Evolutionary conservation across 2,329 filamentous ascomycete species (phyloP), one percentile per base, ranked within the genome.

Genomic region (Zymoseptoria passerinii): DNA sequence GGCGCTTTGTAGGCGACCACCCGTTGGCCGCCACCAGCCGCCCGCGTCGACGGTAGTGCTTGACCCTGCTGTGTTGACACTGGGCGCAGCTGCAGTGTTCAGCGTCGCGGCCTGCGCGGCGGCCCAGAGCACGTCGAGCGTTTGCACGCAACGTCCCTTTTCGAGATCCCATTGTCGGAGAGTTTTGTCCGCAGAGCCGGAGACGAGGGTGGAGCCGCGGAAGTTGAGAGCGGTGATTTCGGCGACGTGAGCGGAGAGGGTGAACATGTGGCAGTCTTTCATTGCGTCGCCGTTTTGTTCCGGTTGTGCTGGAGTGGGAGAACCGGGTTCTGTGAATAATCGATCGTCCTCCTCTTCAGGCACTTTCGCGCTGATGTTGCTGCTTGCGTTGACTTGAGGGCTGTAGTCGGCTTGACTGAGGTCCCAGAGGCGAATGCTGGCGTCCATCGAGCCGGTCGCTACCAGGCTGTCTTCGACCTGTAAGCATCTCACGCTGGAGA

Each of bases 141-240:
- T 99, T 75, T 99, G 94, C 56, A 99, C 89, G 73, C 94, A 97
- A 53, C 94, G 88, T n/a, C 94, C 94, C 72, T 92, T 96, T 68
- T 92, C 89, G 53, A 99, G 81, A 77, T 99, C 94, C 94, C 94
- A 99, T 73, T 99, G 94, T 50, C 94, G 86, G 57, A 99, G 79
- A 1, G 94, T 99, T 80, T 99, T 99, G 77, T 99, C 94, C 0
- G 94, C 88, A 7, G 92, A 97, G 10, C 94, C 94, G 1, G 94
- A 99, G 29, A 99, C 91, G 16, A 99, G 81, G 0, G 90, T 91
- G 65, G 96, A 87, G 57, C 89, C 89, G 60, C 86, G 83, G 76
- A 99, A 95, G 75, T 97, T 87, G 23, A 99, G 80, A 7, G 94
- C 92, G 10, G 94, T 97, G 63, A 99, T 87, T 76, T 96, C 92